A percentile compares a stretch with the other conserved stretches of the same genome.
phyloP scores from a whole-genome alignment of 495 filamentous ascomycete species.

The Parachaetomium inaequale region DNA sequence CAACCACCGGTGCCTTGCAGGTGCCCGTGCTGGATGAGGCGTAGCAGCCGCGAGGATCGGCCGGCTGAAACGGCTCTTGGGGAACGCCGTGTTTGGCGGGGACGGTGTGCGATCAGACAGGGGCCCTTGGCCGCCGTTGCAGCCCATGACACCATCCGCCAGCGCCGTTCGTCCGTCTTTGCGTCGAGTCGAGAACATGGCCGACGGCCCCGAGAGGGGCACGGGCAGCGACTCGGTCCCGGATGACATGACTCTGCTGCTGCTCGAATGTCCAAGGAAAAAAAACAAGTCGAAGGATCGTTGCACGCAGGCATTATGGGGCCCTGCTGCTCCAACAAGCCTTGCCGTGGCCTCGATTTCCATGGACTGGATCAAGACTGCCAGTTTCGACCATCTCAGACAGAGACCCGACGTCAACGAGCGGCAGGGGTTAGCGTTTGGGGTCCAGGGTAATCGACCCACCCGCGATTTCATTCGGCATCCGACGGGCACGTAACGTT shows the following conservation, averaged over 20 bases:
- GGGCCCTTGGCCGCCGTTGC: neutral
- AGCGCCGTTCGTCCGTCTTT: neutral
- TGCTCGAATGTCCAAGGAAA: no score
- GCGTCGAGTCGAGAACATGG: no score
- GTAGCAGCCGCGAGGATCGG: constrained; percentile 33
- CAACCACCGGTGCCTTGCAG: neutral
- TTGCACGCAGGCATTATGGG: no score
- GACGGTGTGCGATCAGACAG: neutral
- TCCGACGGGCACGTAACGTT: no score
- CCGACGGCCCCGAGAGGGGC: no score
- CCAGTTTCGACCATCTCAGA: neutral
- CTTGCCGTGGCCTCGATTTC: neutral
- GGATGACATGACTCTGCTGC: no score
- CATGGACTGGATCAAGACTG: neutral
- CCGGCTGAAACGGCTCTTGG: constrained; percentile 38
- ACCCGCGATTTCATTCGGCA: neutral
- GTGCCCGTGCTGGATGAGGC: constrained; percentile 21
- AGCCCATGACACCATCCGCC: neutral
- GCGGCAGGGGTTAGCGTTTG: neutral
- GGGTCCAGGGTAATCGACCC: neutral
- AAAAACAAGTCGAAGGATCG: no score
- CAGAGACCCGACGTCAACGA: neutral
- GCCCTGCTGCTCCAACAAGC: no score
- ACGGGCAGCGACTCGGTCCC: no score
- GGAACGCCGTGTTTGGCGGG: constrained; percentile 10